phyloP scores from a whole-genome alignment of 441 rosid species.

The Pelargonium australe region DNA sequence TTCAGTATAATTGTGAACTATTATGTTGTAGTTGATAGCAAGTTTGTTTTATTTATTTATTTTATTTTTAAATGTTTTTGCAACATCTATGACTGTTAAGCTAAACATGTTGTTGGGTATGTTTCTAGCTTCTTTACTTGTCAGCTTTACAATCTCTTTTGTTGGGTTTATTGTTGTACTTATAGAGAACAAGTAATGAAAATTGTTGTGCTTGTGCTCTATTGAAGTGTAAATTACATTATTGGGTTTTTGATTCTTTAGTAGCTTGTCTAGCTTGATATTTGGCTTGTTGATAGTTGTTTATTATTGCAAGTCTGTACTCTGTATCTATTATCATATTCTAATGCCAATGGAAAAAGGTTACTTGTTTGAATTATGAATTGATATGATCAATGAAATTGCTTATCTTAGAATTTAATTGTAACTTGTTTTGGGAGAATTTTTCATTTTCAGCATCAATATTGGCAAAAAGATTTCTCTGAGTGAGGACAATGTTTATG shows the following conservation, averaged over 20 bases:
- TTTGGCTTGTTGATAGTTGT: not conserved
- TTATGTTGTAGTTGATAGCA: not conserved
- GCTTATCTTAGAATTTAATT: not conserved
- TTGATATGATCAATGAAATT: not conserved
- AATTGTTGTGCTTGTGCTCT: not conserved
- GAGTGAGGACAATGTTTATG: too few species aligned
- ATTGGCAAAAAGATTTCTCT: too few species aligned
- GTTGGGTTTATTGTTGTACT: not conserved
- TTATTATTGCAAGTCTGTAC: too few species aligned
- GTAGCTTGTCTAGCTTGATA: not conserved
- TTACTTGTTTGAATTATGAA: not conserved
- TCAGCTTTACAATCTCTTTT: not conserved
- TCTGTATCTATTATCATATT: not conserved
- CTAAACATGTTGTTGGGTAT: not conserved
- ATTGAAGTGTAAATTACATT: not conserved
- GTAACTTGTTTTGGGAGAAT: not conserved
- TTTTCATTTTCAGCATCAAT: not conserved
- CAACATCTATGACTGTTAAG: not conserved
- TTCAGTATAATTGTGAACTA: not conserved
- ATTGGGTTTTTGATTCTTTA: not conserved
- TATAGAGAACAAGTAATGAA: not conserved
- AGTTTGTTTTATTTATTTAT: slow-evolving; percentile 2
- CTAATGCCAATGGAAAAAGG: too few species aligned
- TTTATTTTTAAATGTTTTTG: not conserved
- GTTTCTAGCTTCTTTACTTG: not conserved